Conservation (phyloP, 1,139 yeast genomes). For the Saccharomyces pastorianus region DNA sequence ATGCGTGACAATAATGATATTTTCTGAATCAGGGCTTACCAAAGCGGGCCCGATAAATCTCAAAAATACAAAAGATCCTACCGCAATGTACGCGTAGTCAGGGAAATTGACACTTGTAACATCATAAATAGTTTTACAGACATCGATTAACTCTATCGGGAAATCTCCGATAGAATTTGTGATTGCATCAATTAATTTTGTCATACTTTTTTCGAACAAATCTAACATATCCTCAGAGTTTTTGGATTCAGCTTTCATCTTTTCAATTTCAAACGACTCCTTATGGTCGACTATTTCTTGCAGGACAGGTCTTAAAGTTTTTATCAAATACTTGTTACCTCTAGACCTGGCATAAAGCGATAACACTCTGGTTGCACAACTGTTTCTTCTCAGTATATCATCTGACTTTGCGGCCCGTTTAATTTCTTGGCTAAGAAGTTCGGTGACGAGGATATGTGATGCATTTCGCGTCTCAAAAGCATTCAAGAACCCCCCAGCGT, state of each 20-base stretch:
- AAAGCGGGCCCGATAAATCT: conserved; percentile 86
- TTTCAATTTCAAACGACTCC: conserved; percentile 63
- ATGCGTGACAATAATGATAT: conserved; percentile 35
- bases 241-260: conserved; percentile 34
- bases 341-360: conserved; percentile 61
- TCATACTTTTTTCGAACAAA: conserved; percentile 50
- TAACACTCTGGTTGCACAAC: conserved; percentile 70
- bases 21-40: conserved; percentile 75
- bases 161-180: conserved; percentile 47
- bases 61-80: conserved; percentile 80
- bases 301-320: conserved; percentile 48
- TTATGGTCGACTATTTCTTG: conserved; percentile 44
- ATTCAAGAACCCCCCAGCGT: conserved; percentile 61
- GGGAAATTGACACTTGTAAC: conserved; percentile 61
- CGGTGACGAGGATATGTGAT: conserved; percentile 48
- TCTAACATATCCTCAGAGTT: conserved; percentile 38
- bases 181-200: conserved; percentile 52
- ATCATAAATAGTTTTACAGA: conserved; percentile 65
- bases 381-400: conserved; percentile 71
- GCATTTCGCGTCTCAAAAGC: conserved; percentile 47
- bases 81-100: conserved; percentile 54
- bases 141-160: conserved; percentile 66
- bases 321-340: conserved; percentile 51
- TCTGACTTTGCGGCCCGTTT: conserved; percentile 50
- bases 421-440: conserved; percentile 59